Evolutionary conservation across 208 protist species (phyloP), one percentile per base, ranked within the genome.

Genomic region (Trypanosoma brucei): DNA sequence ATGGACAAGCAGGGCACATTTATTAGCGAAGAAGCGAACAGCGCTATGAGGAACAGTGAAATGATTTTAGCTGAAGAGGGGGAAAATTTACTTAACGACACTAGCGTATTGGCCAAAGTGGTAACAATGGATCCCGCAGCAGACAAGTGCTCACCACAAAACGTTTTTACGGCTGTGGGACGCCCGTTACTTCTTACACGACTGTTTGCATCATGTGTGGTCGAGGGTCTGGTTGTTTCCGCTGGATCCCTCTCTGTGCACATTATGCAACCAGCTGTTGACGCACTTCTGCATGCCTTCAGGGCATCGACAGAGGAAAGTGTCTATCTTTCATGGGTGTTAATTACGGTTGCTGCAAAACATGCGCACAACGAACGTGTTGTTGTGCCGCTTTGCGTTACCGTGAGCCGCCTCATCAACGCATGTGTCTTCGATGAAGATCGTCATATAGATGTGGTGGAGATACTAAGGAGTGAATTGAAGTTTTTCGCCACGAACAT

Each of bases 211-310:
- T 33, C 55, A 7, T 55, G 80, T 38, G 82, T 85, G 42, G 70
- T 92, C 71, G 83, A 92, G 54, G 94, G 92, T 7, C 75, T 97
- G 2, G 70, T 88, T 9, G 72, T 97, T 22, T 84, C 88, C 8
- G 86, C 84, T 2, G 94, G 94, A 35, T 88, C 93, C 38, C 68
- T 96, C 52, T 91, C 88, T 33, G 70, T 75, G 40, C 92, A 96
- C 65, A 83, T 97, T 31, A 68, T 76, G 40, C 66, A 70, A 31
- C 83, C 81, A 42, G 88, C 88, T 8, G 35, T 76, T 3, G 70
- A 82, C 3, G 85, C 91, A 6, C 78, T 96, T 22, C 61, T 84
- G 38, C 52, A 62, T 38, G 73, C 71, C 39, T 81, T 93, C 46
- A 52, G 64, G 53, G 57, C 14, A 14, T 55, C 61, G 1, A 37